Evolutionary conservation across 306 rosid genomes (phyloP), one percentile per base, ranked within the genome.

Genomic region (Cucumis cinereus): DNA sequence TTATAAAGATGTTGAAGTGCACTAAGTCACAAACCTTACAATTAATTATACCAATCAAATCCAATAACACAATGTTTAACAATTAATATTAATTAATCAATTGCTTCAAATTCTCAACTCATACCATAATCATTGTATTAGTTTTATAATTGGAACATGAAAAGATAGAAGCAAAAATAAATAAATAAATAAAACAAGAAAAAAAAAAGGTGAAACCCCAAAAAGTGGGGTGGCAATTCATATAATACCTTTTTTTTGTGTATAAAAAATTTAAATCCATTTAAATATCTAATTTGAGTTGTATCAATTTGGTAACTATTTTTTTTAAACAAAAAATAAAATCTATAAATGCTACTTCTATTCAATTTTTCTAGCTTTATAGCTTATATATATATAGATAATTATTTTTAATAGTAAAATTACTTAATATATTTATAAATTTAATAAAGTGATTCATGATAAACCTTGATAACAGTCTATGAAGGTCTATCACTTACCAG

Each of bases 201-300:
- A 9, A 38, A 6, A 38, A 38, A 38, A 64, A 19, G 16, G 2
- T 66, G 28, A 66, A 66, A 36, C 14, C 72, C 72, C 72, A 72
- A 73, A 59, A 70, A 58, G 67, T 59, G 53, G 56, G 50, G 50
- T 73, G 82, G 47, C 73, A 73, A 79, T 79, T 62, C 43, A 49
- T n/a, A 17, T 68, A 73, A 50, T 45, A 45, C 50, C 2, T 45
- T 45, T 1, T 9, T 11, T 45, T 0, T 13, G 9, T 41, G 9
- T 3, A 45, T 1, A 45, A 2, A 45, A 12, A 45, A 10, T 0
- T 43, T 10, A 11, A 11, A 45, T 45, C 50, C 0, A 45, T 12
- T 45, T 45, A 45, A 45, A 11, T 45, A 3, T 45, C 50, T 45
- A 45, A 45, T 45, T 45, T 45, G 16, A 45, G 16, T 45, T 3